Conservation (phyloP, 1,284 basidiomycete genomes). For the Pascua sp. region DNA sequence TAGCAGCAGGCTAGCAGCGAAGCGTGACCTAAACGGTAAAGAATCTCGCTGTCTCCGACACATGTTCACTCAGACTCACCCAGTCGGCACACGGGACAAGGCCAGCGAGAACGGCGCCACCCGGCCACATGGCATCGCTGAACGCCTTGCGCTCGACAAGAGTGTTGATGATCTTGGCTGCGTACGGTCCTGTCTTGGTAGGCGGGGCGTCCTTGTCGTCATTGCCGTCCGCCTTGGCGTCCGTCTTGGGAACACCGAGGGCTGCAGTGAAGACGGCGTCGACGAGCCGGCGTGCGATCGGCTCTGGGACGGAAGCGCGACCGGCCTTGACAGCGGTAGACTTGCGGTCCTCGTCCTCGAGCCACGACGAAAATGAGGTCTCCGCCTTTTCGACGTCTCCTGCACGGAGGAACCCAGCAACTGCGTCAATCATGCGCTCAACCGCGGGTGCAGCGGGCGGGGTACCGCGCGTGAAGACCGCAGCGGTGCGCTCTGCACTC, state of each 20-base stretch:
- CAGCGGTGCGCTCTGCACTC: slow-evolving; percentile 21
- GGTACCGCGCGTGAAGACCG: slow-evolving; percentile 17
- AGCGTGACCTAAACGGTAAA: too few relatives aligned
- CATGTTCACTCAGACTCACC: slow-evolving; percentile 28
- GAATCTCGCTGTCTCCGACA: too few relatives aligned
- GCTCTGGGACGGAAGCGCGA: slow-evolving; percentile 6
- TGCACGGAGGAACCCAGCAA: slow-evolving; percentile 1
- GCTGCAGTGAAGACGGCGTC: slow-evolving; percentile 25
- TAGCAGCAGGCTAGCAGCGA: too few relatives aligned
- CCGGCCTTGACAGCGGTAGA: not conserved
- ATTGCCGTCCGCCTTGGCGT: too few relatives aligned
- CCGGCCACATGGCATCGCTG: slow-evolving; percentile 37
- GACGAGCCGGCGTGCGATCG: slow-evolving; percentile 11
- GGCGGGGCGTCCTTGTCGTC: too few relatives aligned
- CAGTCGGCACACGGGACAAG: slow-evolving; percentile 40
- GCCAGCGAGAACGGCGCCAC: slow-evolving; percentile 32
- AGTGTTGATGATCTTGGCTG: slow-evolving; percentile 24
- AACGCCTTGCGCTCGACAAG: slow-evolving; percentile 31
- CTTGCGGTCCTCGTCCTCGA: slow-evolving; percentile 16
- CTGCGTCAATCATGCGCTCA: slow-evolving; percentile 10
- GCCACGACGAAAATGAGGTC: slow-evolving; percentile 15
- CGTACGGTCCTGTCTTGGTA: slow-evolving; percentile 26
- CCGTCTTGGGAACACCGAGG: slow-evolving; percentile 9
- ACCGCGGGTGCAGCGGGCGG: not conserved
- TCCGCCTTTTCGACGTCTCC: slow-evolving; percentile 16